Base-by-base conservation (phyloP, 352 stramenopile genomes). In the Blastocystis sp. region DNA sequence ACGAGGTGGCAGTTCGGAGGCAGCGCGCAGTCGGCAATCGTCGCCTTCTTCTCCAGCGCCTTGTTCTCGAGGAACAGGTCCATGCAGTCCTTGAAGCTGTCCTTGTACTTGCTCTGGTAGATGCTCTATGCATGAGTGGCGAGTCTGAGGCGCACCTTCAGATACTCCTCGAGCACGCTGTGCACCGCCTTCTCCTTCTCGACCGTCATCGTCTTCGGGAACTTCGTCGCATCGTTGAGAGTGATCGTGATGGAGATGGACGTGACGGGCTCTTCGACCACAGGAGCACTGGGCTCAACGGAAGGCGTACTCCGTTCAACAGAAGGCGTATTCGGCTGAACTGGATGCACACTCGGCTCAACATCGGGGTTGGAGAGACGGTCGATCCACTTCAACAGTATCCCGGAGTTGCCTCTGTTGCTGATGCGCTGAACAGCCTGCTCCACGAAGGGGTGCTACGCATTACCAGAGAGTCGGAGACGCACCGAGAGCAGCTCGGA, bases 401-500 rank as follows among this genome's bases (percentile, higher is more conserved):
- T 16, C 45, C 16, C 16, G 45, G 45, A 55, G 45, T 55, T 55
- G 45, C 45, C 45, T 6, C 16, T 16, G 6, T 55, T 55, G 6
- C 16, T 6, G 16, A 55, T 55, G 6, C 45, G 45, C 6, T 55
- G 6, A 6, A 55, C 45, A 16, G 6, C 9, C 6, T 6, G 16
- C 45, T 55, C 16, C 45, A 55, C 45, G 45, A 55, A 55, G 45
- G 45, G 45, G 45, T 55, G 45, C 45, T 55, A 55, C 16, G 45
- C 45, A 16, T 55, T 16, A 55, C 45, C 0, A 16, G 6, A 16
- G 6, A 6, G 45, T 16, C 6, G 6, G 6, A 16, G 16, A 1
- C 45, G 6, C 9, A 55, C 45, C 0, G 9, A 6, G 26, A 93
- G 45, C 45, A 93, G 90, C 21, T 91, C 71, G 41, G 63, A 39